Conservation (phyloP, 2,329 filamentous ascomycete species). For the Aspergillus fijiensis region DNA sequence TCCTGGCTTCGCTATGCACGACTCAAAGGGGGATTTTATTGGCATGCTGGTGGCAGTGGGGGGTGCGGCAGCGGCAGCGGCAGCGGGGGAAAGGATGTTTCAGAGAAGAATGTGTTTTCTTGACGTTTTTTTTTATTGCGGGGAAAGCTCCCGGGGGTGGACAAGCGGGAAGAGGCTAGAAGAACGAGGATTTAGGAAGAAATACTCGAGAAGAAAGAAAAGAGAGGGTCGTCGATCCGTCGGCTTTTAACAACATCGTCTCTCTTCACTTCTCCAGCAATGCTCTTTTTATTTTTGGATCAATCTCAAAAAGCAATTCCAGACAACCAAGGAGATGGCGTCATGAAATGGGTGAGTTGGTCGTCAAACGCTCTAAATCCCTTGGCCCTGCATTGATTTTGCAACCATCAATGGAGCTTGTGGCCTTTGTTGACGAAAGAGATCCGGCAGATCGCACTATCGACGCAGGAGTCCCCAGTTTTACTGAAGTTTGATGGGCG, state of each 20-base stretch:
- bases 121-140: background rate
- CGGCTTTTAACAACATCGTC: constrained; percentile 14
- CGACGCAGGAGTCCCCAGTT: background rate
- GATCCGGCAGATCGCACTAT: background rate
- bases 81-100: background rate
- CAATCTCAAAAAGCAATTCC: background rate
- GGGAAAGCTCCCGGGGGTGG: background rate
- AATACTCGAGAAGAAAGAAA: background rate
- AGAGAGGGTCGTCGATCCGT: background rate
- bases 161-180: background rate
- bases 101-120: background rate
- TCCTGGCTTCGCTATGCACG: constrained; percentile 71
- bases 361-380: background rate
- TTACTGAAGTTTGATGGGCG: background rate
- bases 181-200: constrained; percentile 1
- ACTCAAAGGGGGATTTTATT: constrained; percentile 69
- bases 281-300: background rate
- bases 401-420: background rate
- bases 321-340: background rate
- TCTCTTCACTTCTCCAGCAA: background rate
- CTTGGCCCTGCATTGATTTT: background rate
- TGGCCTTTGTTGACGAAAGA: background rate
- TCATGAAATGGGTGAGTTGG: background rate
- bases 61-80: constrained; percentile 1
- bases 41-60: constrained; percentile 26